Base-by-base conservation (phyloP, 768 basidiomycete species). In the Suillus spraguei region DNA sequence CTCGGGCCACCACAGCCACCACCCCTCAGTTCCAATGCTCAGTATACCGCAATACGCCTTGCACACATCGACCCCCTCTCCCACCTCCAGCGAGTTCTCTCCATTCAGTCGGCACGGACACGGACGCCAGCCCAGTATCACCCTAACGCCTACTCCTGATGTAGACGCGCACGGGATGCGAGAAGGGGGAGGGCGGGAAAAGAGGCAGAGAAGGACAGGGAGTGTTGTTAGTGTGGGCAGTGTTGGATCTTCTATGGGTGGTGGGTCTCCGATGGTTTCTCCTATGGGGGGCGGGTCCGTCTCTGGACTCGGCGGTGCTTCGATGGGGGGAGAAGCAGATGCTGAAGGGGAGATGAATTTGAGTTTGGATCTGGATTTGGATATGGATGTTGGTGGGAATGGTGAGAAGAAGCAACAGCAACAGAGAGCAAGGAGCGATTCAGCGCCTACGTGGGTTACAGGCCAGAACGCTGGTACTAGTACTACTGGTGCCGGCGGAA, bases 61-160 rank as follows among this genome's bases (percentile, higher is more conserved):
- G 13, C 72, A 74, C 54, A 64, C 74, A 1, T 71, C 73, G 17
- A 69, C 68, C 5, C 71, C 74, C 2, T 76, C 74, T 0, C 74
- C 74, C 17, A 74, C 74, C 24, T 55, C 60, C 8, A 63, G 71
- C 28, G 74, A 74, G 42, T 62, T 67, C 49, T 55, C 66, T 2
- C 62, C 62, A 36, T 64, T 70, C n/a, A 61, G 58, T 8, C 42
- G 59, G 4, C 76, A 35, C 73, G 73, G 59, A 17, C 76, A 35
- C 73, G 73, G 74, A 62, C 68, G 54, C 65, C 72, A 69, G 39
- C 76, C 64, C n/a, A 77, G 66, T 59, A 80, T 66, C 47, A 71
- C 50, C 16, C 9, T 52, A 3, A 52, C 52, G 36, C 71, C 78
- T 28, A 71, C 76, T 24, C 54, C 69, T 53, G 69, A 78, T 7